Percentiles rank a stretch among this genome's conserved stretches.
Evolutionary conservation across 2,329 filamentous ascomycete species (phyloP).

Genomic region (Penicillium psychrosexuale): DNA sequence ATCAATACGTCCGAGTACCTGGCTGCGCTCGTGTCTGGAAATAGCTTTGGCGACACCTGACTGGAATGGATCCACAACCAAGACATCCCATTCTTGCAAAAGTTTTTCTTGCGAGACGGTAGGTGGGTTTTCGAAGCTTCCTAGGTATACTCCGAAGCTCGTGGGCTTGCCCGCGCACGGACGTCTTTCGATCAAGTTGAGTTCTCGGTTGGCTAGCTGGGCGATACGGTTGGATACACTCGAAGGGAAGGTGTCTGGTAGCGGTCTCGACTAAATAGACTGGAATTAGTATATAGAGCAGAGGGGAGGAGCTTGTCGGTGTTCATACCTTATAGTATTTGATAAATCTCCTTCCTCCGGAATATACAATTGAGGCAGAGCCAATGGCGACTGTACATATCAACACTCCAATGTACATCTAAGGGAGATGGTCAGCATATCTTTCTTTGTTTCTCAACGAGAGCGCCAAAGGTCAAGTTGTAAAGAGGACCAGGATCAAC

Average conservation of each 20-base stretch:
- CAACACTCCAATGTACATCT: slow-evolving; percentile 38
- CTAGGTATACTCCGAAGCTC: slow-evolving; percentile 46
- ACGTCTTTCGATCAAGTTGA: slow-evolving; percentile 20
- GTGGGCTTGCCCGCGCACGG: slow-evolving; percentile 25
- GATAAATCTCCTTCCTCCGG: slow-evolving; percentile 20
- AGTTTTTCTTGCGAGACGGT: slow-evolving; percentile 34
- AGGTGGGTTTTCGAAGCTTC: slow-evolving; percentile 35
- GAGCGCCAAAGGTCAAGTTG: neutral
- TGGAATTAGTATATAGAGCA: neutral
- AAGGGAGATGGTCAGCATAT: slow-evolving; percentile 6
- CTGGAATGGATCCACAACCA: slow-evolving; percentile 45
- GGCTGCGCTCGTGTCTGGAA: slow-evolving; percentile 15
- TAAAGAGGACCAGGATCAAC: slow-evolving; percentile 14
- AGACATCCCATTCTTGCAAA: slow-evolving; percentile 44
- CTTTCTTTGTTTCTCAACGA: slow-evolving; percentile 6
- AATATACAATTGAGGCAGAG: slow-evolving; percentile 30
- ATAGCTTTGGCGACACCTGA: slow-evolving; percentile 37
- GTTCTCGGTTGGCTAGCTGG: slow-evolving; percentile 21
- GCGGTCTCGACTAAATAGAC: slow-evolving; percentile 22
- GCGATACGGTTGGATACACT: slow-evolving; percentile 23
- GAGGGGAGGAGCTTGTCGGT: neutral
- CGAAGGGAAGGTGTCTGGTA: slow-evolving; percentile 24
- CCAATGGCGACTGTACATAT: slow-evolving; percentile 31
- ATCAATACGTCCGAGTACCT: slow-evolving; percentile 36
- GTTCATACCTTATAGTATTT: slow-evolving; percentile 30